Evolutionary conservation across 495 filamentous ascomycete species (phyloP).

Genomic region (Umbilicaria muhlenbergii): DNA sequence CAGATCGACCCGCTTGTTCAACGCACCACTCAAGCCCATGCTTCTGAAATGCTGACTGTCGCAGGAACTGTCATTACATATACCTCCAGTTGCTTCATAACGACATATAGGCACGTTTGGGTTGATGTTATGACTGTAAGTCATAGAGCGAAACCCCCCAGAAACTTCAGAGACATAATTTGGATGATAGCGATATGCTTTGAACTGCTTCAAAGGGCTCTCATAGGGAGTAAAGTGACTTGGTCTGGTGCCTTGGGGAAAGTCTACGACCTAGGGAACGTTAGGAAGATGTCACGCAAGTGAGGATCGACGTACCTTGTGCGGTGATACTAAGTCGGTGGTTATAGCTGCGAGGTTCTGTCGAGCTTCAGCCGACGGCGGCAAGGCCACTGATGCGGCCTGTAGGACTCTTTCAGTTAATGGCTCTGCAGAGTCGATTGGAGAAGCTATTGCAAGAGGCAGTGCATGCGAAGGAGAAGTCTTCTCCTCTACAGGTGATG

Average conservation of each 20-base stretch:
- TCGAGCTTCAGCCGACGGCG: too few species aligned
- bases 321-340: too few species aligned
- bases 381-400: too few species aligned
- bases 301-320: too few species aligned
- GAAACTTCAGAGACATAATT: slow-evolving; percentile 50
- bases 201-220: slow-evolving; percentile 70
- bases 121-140: slow-evolving; percentile 81
- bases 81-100: slow-evolving; percentile 53
- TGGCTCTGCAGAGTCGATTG: too few species aligned
- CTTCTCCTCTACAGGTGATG: slow-evolving; percentile 12
- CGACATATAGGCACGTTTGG: slow-evolving; percentile 55
- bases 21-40: slow-evolving; percentile 73
- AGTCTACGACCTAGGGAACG: too few species aligned
- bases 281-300: too few species aligned
- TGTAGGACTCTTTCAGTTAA: too few species aligned
- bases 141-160: slow-evolving; percentile 74
- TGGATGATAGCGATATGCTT: slow-evolving; percentile 78
- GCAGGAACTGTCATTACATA: slow-evolving; percentile 59
- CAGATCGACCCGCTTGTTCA: slow-evolving; percentile 22
- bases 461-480: too few species aligned
- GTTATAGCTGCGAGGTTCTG: too few species aligned
- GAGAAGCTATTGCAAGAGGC: too few species aligned
- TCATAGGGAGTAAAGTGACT: slow-evolving; percentile 54
- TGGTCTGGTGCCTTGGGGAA: background rate
- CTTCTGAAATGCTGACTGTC: slow-evolving; percentile 66